Conservation (phyloP, 2,329 filamentous ascomycete genomes). For the Colletotrichum karsti region DNA sequence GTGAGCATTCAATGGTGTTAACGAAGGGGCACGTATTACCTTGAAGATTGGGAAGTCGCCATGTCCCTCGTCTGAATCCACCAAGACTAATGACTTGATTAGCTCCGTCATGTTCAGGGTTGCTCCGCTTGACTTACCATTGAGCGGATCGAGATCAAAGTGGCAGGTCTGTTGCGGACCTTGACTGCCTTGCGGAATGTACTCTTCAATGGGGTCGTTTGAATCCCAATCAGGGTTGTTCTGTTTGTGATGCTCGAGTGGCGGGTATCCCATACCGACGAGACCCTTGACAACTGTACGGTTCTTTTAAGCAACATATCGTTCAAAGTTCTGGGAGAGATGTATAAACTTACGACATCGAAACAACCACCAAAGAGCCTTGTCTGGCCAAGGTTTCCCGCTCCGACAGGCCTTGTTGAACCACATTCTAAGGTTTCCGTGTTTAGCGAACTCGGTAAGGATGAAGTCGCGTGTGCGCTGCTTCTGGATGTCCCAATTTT, state of each 20-base stretch:
- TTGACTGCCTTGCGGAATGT: neutral
- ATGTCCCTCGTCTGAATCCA: neutral
- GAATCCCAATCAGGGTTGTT: conserved; percentile 2
- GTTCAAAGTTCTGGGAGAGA: neutral
- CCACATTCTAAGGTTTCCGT: conserved; percentile 32
- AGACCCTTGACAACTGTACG: conserved; percentile 36
- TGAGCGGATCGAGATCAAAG: conserved; percentile 34
- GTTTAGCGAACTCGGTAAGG: conserved; percentile 36
- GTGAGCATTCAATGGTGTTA: neutral
- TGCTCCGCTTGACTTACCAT: conserved; percentile 33
- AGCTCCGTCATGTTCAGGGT: neutral
- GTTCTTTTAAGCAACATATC: conserved; percentile 8
- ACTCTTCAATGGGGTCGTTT: conserved; percentile 10
- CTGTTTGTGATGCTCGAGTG: neutral
- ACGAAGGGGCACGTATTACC: neutral
- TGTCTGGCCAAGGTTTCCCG: conserved; percentile 5
- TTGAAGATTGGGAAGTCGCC: conserved; percentile 19
- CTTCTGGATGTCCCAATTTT: neutral
- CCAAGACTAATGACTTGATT: neutral
- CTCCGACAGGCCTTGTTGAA: conserved; percentile 17
- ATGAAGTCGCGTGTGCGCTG: conserved; percentile 27
- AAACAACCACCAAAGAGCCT: conserved; percentile 24
- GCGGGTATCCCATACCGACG: conserved; percentile 36
- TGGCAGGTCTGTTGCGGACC: conserved; percentile 15
- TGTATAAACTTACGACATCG: conserved; percentile 6